A percentile compares a stretch with the other conserved stretches of the same genome.
These are phyloP conservation scores for Penstemon davidsonii DNA, from an alignment of 257 asterid genomes.

Conservation along the genomic window DNA sequence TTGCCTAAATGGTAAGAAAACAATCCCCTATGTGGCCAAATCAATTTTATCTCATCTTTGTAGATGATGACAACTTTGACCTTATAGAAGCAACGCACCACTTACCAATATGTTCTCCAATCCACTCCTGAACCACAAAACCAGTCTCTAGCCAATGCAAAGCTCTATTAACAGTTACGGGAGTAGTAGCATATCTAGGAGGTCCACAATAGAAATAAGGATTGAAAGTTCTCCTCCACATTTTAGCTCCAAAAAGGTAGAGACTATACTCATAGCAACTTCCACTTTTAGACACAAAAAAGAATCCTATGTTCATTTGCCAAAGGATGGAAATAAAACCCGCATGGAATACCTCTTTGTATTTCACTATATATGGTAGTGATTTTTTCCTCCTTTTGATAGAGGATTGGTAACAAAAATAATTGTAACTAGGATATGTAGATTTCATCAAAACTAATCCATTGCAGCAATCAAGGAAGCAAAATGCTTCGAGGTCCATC, in stretches of 20 bases:
- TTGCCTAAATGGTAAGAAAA: background rate
- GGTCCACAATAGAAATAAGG: background rate
- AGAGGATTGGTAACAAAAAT: background rate
- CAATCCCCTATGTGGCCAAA: background rate
- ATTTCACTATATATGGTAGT: background rate
- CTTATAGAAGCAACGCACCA: background rate
- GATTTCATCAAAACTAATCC: background rate
- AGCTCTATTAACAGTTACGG: background rate
- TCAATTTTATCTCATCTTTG: background rate
- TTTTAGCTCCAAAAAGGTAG: background rate
- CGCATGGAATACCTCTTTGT: background rate
- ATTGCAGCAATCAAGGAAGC: background rate
- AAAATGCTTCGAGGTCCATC: background rate
- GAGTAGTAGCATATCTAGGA: background rate
- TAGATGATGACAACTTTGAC: background rate
- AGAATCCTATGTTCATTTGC: conserved; percentile 15
- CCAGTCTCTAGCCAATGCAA: conserved; percentile 8
- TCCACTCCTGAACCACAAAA: background rate
- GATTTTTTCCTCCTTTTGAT: background rate
- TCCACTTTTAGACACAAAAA: background rate
- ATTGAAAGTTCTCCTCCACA: conserved; percentile 4
- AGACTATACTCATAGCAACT: background rate
- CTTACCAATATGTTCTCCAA: background rate
- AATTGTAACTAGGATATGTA: too few species aligned
- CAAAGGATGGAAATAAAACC: conserved; percentile 16